These are phyloP conservation scores for Kuraishia hungarica DNA, from an alignment of 805 yeast species.

Conservation along the genomic window DNA sequence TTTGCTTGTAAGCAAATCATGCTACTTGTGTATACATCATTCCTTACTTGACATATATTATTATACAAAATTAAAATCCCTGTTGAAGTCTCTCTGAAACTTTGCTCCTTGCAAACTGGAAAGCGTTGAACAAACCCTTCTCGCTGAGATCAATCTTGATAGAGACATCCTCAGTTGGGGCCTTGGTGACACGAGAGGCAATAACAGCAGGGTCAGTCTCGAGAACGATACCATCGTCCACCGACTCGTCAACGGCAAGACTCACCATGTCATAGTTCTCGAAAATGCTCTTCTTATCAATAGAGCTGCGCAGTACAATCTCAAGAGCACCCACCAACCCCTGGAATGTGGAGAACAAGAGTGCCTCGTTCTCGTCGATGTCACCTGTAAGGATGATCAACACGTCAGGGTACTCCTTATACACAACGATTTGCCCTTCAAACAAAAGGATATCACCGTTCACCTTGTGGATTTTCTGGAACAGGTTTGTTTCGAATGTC, in stretches of 20 bases:
- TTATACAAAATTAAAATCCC: conserved; percentile 19
- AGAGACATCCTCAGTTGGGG: conserved; percentile 63
- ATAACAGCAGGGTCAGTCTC: conserved; percentile 85
- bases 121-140: conserved; percentile 74
- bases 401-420: conserved; percentile 76
- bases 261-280: conserved; percentile 83
- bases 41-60: not conserved
- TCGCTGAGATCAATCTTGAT: conserved; percentile 61
- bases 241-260: conserved; percentile 82
- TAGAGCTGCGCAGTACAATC: conserved; percentile 55
- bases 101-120: conserved; percentile 80
- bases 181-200: conserved; percentile 84
- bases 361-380: conserved; percentile 76
- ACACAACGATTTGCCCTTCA: conserved; percentile 76
- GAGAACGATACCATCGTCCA: conserved; percentile 88
- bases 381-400: conserved; percentile 65
- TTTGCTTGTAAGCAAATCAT: no score
- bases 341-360: conserved; percentile 64
- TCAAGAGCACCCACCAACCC: conserved; percentile 80
- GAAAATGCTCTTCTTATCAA: conserved; percentile 71
- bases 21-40: no score
- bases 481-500: conserved; percentile 66
- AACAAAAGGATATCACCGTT: conserved; percentile 73
- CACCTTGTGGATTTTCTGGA: conserved; percentile 69
- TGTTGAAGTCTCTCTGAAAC: conserved; percentile 30